These are phyloP conservation scores for Diaporthe amygdali DNA, from an alignment of 2,329 filamentous ascomycete species.

Conservation along the genomic window DNA sequence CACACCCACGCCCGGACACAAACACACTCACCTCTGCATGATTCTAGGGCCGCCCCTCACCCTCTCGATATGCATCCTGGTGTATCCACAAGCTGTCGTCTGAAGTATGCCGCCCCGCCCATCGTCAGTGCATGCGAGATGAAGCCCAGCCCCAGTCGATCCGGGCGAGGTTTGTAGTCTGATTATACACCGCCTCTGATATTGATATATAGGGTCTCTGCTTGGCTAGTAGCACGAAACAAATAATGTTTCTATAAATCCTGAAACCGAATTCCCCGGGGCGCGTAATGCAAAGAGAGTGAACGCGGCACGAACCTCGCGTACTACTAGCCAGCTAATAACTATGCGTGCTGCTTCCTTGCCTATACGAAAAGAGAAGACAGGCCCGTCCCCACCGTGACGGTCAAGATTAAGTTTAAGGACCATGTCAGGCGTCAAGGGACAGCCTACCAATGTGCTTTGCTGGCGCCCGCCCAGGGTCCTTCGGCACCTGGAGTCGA, in stretches of 20 bases:
- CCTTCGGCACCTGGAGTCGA: conserved; percentile 2
- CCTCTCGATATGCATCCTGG: not conserved
- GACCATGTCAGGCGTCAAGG: conserved; percentile 3
- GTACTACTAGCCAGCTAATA: not conserved
- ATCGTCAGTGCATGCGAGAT: not conserved
- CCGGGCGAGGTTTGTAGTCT: not conserved
- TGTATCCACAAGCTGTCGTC: conserved; percentile 5
- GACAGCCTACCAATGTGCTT: not conserved
- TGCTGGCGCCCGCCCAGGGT: not conserved
- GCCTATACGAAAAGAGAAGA: not conserved
- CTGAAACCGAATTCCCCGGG: conserved; percentile 18
- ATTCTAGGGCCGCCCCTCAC: not conserved
- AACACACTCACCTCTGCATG: not conserved
- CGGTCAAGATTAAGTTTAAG: conserved; percentile 6
- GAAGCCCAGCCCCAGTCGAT: not conserved
- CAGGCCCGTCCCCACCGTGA: not conserved
- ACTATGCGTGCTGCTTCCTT: not conserved
- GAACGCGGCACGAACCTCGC: conserved; percentile 16
- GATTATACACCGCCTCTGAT: conserved; percentile 6
- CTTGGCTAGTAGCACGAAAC: not conserved
- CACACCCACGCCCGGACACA: not conserved
- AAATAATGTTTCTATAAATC: conserved; percentile 11
- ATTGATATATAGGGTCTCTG: not conserved
- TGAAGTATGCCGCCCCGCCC: not conserved
- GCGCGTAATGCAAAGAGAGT: conserved; percentile 16